phyloP scores from a whole-genome alignment of 495 filamentous ascomycete species.

The Peziza echinospora region DNA sequence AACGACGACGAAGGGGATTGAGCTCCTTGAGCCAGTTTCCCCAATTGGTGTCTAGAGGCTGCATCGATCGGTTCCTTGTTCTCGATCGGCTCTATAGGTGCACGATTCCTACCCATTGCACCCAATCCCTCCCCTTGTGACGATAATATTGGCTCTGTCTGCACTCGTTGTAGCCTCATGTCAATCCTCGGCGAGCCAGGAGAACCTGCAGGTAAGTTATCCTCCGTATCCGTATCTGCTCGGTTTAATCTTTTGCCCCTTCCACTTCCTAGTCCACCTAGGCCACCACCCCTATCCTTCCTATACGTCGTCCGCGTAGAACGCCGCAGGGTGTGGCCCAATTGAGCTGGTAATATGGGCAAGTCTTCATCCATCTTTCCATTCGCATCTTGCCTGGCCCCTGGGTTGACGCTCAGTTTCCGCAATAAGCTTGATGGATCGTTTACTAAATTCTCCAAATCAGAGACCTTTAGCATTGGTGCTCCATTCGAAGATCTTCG shows the following conservation, averaged over 20 bases:
- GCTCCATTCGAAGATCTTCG: conserved; percentile 38
- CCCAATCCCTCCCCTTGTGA: too few relatives aligned
- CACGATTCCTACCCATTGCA: too few relatives aligned
- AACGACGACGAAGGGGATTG: conserved; percentile 17
- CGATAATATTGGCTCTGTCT: conserved; percentile 52
- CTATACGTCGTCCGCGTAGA: conserved; percentile 86
- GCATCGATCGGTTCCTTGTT: too few relatives aligned
- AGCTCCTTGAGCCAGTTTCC: conserved; percentile 1
- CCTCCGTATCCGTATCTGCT: conserved; percentile 37
- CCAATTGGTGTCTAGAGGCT: not conserved
- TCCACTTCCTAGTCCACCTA: conserved; percentile 55
- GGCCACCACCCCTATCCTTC: conserved; percentile 39
- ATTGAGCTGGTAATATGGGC: conserved; percentile 61
- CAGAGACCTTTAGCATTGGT: conserved; percentile 35
- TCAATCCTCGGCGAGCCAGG: conserved; percentile 26
- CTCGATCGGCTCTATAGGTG: too few relatives aligned
- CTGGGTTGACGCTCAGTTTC: conserved; percentile 35
- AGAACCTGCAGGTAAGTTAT: conserved; percentile 24
- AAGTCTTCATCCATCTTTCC: conserved; percentile 40
- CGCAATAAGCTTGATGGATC: conserved; percentile 51
- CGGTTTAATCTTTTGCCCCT: conserved; percentile 29
- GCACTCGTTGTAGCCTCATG: conserved; percentile 39
- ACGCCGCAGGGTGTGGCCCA: conserved; percentile 56
- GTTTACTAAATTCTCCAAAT: conserved; percentile 53
- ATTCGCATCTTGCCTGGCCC: conserved; percentile 6